phyloP scores from a whole-genome alignment of 2,329 filamentous ascomycete species.

The Fusarium anthophilum region DNA sequence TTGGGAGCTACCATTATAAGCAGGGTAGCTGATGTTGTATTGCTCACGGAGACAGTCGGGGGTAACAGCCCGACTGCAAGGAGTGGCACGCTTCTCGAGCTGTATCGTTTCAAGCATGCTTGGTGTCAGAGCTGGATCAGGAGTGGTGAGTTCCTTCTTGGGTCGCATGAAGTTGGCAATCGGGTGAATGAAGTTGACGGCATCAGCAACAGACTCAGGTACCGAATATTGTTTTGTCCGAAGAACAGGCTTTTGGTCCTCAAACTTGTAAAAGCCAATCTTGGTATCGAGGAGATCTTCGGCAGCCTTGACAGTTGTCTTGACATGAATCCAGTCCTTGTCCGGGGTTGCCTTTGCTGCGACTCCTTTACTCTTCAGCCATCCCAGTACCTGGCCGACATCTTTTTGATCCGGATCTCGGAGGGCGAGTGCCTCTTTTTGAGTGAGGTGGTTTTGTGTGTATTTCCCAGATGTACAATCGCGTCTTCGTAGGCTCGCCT shows the following conservation, averaged over 20 bases:
- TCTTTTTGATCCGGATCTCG: slow-evolving; percentile 48
- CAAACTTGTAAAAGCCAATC: slow-evolving; percentile 54
- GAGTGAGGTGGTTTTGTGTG: slow-evolving; percentile 45
- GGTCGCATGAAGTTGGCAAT: slow-evolving; percentile 61
- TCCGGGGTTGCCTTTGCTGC: slow-evolving; percentile 42
- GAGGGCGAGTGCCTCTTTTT: slow-evolving; percentile 49
- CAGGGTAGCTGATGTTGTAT: slow-evolving; percentile 56
- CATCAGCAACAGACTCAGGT: slow-evolving; percentile 50
- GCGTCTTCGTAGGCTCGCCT: slow-evolving; percentile 37
- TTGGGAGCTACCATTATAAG: slow-evolving; percentile 43
- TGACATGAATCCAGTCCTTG: slow-evolving; percentile 55
- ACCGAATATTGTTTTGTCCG: slow-evolving; percentile 57
- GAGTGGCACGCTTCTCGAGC: slow-evolving; percentile 38
- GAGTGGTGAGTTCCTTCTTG: slow-evolving; percentile 42
- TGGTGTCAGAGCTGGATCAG: slow-evolving; percentile 6
- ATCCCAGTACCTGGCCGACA: slow-evolving; percentile 50
- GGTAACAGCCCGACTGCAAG: slow-evolving; percentile 47
- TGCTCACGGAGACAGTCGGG: slow-evolving; percentile 55
- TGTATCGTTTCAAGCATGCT: slow-evolving; percentile 4
- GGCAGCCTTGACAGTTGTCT: slow-evolving; percentile 51
- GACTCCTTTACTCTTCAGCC: slow-evolving; percentile 54
- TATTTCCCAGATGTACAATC: slow-evolving; percentile 15
- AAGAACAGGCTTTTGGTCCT: slow-evolving; percentile 49
- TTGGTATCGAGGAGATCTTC: slow-evolving; percentile 54
- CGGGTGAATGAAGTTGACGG: slow-evolving; percentile 59